Conservation (phyloP, 2,329 filamentous ascomycete species). For the Apiospora malaysiana region DNA sequence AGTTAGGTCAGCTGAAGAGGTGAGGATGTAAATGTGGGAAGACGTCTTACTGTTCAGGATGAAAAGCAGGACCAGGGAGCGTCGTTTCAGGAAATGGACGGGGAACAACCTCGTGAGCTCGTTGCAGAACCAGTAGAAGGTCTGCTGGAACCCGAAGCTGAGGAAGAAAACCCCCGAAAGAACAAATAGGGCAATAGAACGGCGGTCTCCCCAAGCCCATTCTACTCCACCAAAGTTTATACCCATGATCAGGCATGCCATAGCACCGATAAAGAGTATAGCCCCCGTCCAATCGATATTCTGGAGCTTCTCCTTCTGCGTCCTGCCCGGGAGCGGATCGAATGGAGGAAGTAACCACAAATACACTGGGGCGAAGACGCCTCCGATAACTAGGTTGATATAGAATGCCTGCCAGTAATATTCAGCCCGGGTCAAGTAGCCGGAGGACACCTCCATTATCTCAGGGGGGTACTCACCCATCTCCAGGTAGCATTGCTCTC, state of each 20-base stretch:
- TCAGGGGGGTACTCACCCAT: no score
- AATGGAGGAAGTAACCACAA: conserved; percentile 37
- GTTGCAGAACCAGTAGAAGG: conserved; percentile 47
- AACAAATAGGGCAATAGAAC: conserved; percentile 53
- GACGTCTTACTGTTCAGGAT: conserved; percentile 28
- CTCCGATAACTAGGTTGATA: conserved; percentile 60
- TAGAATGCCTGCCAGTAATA: no score
- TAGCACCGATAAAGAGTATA: conserved; percentile 47
- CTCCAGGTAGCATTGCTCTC: no score
- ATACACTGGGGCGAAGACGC: conserved; percentile 40
- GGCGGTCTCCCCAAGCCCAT: conserved; percentile 52
- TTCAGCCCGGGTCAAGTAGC: no score
- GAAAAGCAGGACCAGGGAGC: background rate
- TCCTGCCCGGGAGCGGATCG: conserved; percentile 27
- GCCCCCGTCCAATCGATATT: conserved; percentile 52
- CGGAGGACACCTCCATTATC: no score
- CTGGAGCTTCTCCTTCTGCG: conserved; percentile 33
- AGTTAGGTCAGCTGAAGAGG: no score
- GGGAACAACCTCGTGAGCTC: conserved; percentile 50
- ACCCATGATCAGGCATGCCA: conserved; percentile 51
- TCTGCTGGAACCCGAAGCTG: conserved; percentile 53
- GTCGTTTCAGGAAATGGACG: conserved; percentile 46
- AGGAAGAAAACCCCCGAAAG: conserved; percentile 48
- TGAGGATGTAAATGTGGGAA: no score
- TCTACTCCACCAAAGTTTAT: conserved; percentile 56